Evolutionary conservation across 73 alveolate genomes (phyloP).

Genomic region (Paramecium pentaurelia): DNA sequence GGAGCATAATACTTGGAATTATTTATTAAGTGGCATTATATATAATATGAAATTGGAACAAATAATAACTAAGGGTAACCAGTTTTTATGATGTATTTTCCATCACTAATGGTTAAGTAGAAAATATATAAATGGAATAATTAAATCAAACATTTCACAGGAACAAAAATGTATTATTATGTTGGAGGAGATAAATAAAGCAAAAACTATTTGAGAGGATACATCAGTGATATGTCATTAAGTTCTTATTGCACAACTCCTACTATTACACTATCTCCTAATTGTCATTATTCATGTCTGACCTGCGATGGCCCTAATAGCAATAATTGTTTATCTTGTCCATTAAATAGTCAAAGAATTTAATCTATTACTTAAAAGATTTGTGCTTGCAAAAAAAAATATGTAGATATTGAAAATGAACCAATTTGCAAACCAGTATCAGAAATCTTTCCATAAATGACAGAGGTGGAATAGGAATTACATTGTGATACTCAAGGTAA

Average conservation of each 20-base stretch:
- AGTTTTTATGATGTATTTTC: background rate
- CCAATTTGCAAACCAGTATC: background rate
- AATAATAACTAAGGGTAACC: background rate
- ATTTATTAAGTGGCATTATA: background rate
- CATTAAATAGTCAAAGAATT: background rate
- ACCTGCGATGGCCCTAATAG: background rate
- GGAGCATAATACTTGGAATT: background rate
- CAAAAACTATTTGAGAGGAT: background rate
- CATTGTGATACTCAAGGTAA: background rate
- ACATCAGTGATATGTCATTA: background rate
- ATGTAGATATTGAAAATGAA: background rate
- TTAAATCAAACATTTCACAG: background rate
- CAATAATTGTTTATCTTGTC: background rate
- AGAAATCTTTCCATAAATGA: background rate
- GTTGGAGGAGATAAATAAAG: background rate
- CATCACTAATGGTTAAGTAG: background rate
- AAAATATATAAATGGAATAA: background rate
- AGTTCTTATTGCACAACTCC: background rate
- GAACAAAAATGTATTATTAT: background rate
- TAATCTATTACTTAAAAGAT: background rate
- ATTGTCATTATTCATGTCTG: background rate
- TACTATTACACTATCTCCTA: background rate
- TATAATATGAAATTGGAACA: background rate
- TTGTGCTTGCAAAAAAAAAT: background rate
- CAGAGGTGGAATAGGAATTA: background rate